Base-by-base conservation (phyloP, 768 basidiomycete genomes). In the Tricholoma sp. region DNA sequence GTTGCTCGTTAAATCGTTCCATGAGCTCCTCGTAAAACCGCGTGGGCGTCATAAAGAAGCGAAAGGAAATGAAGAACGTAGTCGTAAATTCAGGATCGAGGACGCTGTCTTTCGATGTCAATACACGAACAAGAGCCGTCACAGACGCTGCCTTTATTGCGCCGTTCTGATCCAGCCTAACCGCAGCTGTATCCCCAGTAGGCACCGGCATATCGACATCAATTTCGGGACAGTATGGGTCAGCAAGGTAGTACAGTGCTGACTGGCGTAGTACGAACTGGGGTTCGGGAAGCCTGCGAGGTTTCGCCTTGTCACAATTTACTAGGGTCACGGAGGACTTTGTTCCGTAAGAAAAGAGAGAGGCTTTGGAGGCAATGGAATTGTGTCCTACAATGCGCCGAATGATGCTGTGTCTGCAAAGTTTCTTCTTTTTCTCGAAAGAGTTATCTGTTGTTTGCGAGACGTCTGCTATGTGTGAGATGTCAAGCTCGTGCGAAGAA, bases 21-120 rank as follows among this genome's bases (percentile, higher is more conserved):
- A 80, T 59, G 8, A 75, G 62, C 24, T 62, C 66, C 6, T 61
- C 67, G 33, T 83, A 70, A 10, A 85, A 71, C 6, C 76, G 72
- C 13, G 44, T 28, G 0, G 89, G 78, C 0, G 76, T 74, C 12
- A 80, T 78, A 72, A 88, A 90, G 58, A 83, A 78, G 28, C 88
- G 83, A 70, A 90, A 91, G 52, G 80, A 83, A n/a, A 83, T 69
- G 70, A 89, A 85, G 71, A 91, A 88, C 1, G 80, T 68, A 57
- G 78, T 67, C 57, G 70, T 63, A 68, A 88, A 66, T 37, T 78
- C 67, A 52, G 69, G 65, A 55, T 84, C 78, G 24, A 59, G 55
- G 15, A 74, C 59, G 8, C 63, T 63, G 39, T 76, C 70, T 39
- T 73, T 71, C 2, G 76, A 76, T 1, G 80, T 79, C 56, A 82